These are phyloP conservation scores for Candida sphagnicola DNA, from an alignment of 805 yeast species.

Conservation along the genomic window DNA sequence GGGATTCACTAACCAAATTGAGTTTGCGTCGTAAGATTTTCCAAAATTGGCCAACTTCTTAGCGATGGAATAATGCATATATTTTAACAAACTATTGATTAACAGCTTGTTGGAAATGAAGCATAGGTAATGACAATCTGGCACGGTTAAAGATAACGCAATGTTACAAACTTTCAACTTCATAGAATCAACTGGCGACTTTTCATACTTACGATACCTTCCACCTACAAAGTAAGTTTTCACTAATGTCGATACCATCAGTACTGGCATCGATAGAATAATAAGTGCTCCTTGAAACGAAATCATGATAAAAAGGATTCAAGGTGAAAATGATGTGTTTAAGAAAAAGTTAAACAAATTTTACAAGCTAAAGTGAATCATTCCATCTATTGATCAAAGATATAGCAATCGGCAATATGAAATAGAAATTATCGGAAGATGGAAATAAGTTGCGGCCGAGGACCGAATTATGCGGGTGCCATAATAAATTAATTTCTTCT, in stretches of 20 bases:
- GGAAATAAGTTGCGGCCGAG: too few relatives aligned
- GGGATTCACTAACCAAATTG: slow-evolving; percentile 32
- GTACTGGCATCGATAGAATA: neutral
- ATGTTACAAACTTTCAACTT: neutral
- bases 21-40: slow-evolving; percentile 20
- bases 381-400: too few relatives aligned
- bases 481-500: too few relatives aligned
- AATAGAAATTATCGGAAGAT: too few relatives aligned
- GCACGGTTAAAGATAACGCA: neutral
- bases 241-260: neutral
- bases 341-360: too few relatives aligned
- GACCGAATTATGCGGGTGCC: too few relatives aligned
- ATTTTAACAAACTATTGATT: slow-evolving; percentile 5
- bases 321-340: too few relatives aligned
- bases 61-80: slow-evolving; percentile 2
- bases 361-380: too few relatives aligned
- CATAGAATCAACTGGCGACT: neutral
- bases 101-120: neutral
- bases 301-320: neutral
- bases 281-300: neutral
- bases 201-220: neutral
- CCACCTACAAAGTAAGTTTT: slow-evolving; percentile 1
- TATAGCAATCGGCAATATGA: too few relatives aligned
- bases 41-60: slow-evolving; percentile 23
- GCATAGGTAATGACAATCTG: neutral